Evolutionary conservation across 495 filamentous ascomycete genomes (phyloP), one percentile per base, ranked within the genome.

Genomic region (Hyaloscypha hepaticicola): DNA sequence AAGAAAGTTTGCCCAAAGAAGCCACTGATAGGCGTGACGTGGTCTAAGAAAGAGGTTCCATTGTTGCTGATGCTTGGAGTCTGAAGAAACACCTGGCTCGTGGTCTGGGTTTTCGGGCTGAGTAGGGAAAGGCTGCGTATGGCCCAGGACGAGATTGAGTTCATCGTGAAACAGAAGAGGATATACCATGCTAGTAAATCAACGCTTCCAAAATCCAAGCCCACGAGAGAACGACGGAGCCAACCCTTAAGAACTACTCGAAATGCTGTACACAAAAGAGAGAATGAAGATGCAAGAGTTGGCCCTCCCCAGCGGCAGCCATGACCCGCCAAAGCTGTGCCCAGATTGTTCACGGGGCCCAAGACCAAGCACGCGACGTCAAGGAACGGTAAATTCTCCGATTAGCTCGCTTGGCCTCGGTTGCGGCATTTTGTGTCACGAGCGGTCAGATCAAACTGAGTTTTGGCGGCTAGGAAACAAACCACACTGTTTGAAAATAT

Each of bases 1-100:
- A 75, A 26, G 49, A 74, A 74, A 22, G 69, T 68, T 52, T 69
- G 72, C 72, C 73, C 2, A 19, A 60, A 69, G 59, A 73, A 77
- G 58, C 73, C 60, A 66, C 61, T 73, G 66, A 71, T 73, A 9
- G 64, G 74, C 49, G 49, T 65, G n/a, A 73, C 72, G 48, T 74
- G 73, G 55, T 75, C 68, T 12, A 75, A 58, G 56, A 75, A 75
- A 3, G 69, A 65, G 16, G 73, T 75, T 19, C 70, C 67, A 9
- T 52, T 60, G 6, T 58, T 26, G 27, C 31, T 34, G 29, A 26
- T 45, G 6, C 41, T 34, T 26, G 53, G 19, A 5, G 45, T 27
- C 14, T 7, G 60, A 21, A 57, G 25, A 55, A 51, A 16, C 38
- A 16, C 38, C 1, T 45, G 38, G 16, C 38, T 45, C 38, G 12